phyloP scores from a whole-genome alignment of 441 rosid species.

The Erysimum pusillum region DNA sequence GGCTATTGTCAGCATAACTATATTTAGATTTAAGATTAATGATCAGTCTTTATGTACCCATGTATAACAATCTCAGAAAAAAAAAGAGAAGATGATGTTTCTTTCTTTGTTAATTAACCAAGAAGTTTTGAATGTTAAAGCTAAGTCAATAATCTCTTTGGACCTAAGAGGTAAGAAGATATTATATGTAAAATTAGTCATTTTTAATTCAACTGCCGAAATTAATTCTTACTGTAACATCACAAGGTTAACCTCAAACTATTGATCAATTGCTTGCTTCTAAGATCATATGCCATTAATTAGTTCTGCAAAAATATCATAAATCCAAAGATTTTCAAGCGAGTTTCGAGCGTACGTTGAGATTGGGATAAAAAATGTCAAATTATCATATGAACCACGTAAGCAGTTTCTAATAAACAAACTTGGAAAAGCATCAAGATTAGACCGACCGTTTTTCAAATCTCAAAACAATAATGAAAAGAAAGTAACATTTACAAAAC shows the following conservation, averaged over 20 bases:
- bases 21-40: neutral
- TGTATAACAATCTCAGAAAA: no score
- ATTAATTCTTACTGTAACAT: neutral
- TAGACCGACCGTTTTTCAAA: constrained; percentile 5
- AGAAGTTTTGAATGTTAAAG: neutral
- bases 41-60: neutral
- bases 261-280: neutral
- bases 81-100: neutral
- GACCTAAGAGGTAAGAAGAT: neutral
- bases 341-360: neutral
- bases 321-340: neutral
- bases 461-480: constrained; percentile 10
- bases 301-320: neutral
- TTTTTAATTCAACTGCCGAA: neutral
- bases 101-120: neutral
- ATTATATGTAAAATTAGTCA: neutral
- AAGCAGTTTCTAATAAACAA: neutral
- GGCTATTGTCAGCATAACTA: neutral
- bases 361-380: neutral
- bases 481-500: constrained; percentile 42
- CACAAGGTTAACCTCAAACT: neutral
- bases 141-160: neutral
- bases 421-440: neutral
- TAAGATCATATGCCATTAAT: neutral
- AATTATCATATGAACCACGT: neutral